Conservation (phyloP, 805 yeast genomes). For the Candida yuanshanica region DNA sequence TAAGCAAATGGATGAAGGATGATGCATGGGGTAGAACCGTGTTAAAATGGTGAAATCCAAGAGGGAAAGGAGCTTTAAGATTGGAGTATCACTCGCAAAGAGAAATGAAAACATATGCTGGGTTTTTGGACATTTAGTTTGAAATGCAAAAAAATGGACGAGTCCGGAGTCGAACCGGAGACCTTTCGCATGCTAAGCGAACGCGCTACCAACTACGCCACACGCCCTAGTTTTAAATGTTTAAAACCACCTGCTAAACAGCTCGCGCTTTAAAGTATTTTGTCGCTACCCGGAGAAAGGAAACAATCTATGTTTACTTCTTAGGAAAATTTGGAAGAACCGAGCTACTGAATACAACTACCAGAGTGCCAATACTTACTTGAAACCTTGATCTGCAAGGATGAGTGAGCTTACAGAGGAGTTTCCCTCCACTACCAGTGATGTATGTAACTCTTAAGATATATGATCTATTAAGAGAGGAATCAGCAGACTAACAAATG, state of each 20-base stretch:
- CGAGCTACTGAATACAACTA: too few species aligned
- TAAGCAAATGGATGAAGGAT: not conserved
- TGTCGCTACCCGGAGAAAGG: not conserved
- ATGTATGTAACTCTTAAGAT: constrained; percentile 12
- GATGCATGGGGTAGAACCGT: not conserved
- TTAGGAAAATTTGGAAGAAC: not conserved
- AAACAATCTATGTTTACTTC: not conserved
- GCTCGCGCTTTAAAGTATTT: not conserved
- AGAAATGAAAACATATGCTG: too few species aligned
- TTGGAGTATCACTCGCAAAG: too few species aligned
- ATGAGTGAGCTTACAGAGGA: constrained; percentile 18
- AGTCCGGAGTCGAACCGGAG: constrained; percentile 75
- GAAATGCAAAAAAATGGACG: constrained; percentile 44
- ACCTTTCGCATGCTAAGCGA: constrained; percentile 77
- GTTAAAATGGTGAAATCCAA: not conserved
- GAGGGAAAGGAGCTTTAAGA: too few species aligned
- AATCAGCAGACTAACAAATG: not conserved
- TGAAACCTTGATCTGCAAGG: not conserved
- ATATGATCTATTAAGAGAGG: too few species aligned
- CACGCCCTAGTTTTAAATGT: constrained; percentile 43
- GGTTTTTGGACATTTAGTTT: too few species aligned
- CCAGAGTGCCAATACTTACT: too few species aligned
- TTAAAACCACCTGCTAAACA: not conserved
- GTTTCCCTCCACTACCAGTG: constrained; percentile 13
- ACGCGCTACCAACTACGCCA: constrained; percentile 84